Evolutionary conservation across 495 filamentous ascomycete species (phyloP).

Genomic region (Ramalina intermedia): DNA sequence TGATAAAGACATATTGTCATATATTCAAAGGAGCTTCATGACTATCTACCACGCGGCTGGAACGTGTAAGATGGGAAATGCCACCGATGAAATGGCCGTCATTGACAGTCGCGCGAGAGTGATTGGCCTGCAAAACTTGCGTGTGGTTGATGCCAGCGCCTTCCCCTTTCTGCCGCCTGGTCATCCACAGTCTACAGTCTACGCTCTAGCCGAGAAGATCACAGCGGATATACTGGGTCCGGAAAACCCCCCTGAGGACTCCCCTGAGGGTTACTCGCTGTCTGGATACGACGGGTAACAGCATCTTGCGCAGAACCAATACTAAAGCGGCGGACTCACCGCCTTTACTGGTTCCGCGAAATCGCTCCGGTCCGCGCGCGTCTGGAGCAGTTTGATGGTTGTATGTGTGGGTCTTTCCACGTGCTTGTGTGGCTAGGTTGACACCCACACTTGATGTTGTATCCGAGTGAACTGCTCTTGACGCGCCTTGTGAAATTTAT

Average conservation of each 20-base stretch:
- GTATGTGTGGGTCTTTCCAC: background rate
- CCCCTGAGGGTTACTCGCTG: background rate
- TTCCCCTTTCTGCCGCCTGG: slow-evolving; percentile 38
- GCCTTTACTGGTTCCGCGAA: background rate
- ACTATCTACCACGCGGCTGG: slow-evolving; percentile 35
- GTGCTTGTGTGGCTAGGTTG: background rate
- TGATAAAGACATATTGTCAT: slow-evolving; percentile 31
- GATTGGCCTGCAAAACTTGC: slow-evolving; percentile 21
- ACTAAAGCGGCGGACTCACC: background rate
- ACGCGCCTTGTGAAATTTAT: too few relatives aligned
- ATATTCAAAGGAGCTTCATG: slow-evolving; percentile 23
- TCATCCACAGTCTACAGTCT: slow-evolving; percentile 28
- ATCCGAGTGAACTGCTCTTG: too few relatives aligned
- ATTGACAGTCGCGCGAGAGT: slow-evolving; percentile 28
- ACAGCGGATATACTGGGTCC: slow-evolving; percentile 17
- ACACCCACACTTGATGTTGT: background rate
- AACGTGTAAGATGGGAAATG: slow-evolving; percentile 31
- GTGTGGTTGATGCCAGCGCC: slow-evolving; percentile 39
- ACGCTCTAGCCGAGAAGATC: slow-evolving; percentile 28
- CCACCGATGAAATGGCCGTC: slow-evolving; percentile 25
- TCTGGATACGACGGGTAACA: slow-evolving; percentile 1
- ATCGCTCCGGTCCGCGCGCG: background rate
- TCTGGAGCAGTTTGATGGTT: background rate
- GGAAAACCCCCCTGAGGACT: background rate
- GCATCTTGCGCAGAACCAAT: background rate